phyloP scores from a whole-genome alignment of 1,284 basidiomycete species.

The Boletus hoseneyae region DNA sequence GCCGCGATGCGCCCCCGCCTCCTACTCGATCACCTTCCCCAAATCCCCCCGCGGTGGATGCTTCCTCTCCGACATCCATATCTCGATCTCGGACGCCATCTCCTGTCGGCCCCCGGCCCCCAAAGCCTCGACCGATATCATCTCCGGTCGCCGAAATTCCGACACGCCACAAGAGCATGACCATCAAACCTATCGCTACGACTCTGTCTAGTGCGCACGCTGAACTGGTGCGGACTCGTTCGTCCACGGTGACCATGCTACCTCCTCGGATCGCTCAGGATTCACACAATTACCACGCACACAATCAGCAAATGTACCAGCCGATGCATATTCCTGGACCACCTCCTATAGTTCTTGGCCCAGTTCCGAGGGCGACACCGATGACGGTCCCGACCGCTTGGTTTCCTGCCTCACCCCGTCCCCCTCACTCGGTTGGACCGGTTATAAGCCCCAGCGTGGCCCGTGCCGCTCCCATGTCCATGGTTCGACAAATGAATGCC shows the following conservation, averaged over 20 bases:
- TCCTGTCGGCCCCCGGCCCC: slow-evolving; percentile 46
- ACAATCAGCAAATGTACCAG: slow-evolving; percentile 34
- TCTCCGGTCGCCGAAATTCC: slow-evolving; percentile 29
- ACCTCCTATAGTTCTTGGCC: slow-evolving; percentile 11
- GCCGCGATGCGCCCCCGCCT: slow-evolving; percentile 23
- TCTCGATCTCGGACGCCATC: slow-evolving; percentile 45
- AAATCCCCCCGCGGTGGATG: slow-evolving; percentile 22
- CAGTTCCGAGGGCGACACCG: slow-evolving; percentile 5
- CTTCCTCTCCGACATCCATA: slow-evolving; percentile 20
- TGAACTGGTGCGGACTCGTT: slow-evolving; percentile 26
- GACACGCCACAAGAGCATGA: slow-evolving; percentile 33
- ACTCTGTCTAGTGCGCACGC: slow-evolving; percentile 18
- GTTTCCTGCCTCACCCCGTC: slow-evolving; percentile 13
- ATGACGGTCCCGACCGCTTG: slow-evolving; percentile 14
- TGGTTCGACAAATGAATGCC: slow-evolving; percentile 1
- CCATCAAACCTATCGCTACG: slow-evolving; percentile 24
- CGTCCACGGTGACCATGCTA: slow-evolving; percentile 30
- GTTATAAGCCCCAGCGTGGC: slow-evolving; percentile 11
- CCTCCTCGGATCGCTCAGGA: slow-evolving; percentile 30
- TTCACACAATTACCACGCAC: slow-evolving; percentile 33
- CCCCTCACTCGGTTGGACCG: slow-evolving; percentile 12
- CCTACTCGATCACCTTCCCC: slow-evolving; percentile 36
- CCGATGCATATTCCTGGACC: slow-evolving; percentile 29
- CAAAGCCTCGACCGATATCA: slow-evolving; percentile 35
- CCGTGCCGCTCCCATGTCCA: slow-evolving; percentile 11